Conservation (phyloP, 805 yeast genomes). For the Candida boidinii region DNA sequence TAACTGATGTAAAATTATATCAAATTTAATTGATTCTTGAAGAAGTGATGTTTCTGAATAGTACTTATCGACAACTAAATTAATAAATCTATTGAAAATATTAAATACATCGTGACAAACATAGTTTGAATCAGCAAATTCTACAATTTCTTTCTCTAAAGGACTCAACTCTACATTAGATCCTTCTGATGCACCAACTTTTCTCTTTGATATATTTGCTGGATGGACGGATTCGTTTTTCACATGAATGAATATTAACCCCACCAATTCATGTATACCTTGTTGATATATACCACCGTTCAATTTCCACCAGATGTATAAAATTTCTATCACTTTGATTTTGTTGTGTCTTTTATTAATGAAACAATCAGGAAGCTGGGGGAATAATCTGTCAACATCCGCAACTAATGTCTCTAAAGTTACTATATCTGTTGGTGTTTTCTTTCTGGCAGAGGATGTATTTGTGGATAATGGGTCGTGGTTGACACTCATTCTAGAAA, state of each 20-base stretch:
- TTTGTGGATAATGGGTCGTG: conserved; percentile 13
- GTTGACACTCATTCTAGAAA: conserved; percentile 10
- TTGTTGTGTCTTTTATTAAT: conserved; percentile 19
- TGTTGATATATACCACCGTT: conserved; percentile 33
- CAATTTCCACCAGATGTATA: conserved; percentile 42
- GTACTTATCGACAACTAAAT: conserved; percentile 27
- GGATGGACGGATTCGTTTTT: conserved; percentile 25
- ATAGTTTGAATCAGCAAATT: conserved; percentile 29
- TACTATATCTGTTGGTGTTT: conserved; percentile 26
- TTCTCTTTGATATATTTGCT: conserved; percentile 1
- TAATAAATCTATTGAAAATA: conserved; percentile 31
- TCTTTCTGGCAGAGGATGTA: not conserved
- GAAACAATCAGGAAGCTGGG: conserved; percentile 26
- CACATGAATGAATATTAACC: conserved; percentile 35
- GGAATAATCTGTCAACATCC: conserved; percentile 46
- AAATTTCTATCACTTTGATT: conserved; percentile 28
- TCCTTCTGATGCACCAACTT: not conserved
- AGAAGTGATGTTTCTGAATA: conserved; percentile 32
- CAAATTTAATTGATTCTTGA: conserved; percentile 39
- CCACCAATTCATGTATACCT: conserved; percentile 47
- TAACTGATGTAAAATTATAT: conserved; percentile 37
- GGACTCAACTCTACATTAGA: not conserved
- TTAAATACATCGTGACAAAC: conserved; percentile 34
- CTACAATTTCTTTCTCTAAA: conserved; percentile 26
- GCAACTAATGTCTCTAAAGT: conserved; percentile 34